phyloP scores from a whole-genome alignment of 495 filamentous ascomycete species.

The Cercophora sp. region DNA sequence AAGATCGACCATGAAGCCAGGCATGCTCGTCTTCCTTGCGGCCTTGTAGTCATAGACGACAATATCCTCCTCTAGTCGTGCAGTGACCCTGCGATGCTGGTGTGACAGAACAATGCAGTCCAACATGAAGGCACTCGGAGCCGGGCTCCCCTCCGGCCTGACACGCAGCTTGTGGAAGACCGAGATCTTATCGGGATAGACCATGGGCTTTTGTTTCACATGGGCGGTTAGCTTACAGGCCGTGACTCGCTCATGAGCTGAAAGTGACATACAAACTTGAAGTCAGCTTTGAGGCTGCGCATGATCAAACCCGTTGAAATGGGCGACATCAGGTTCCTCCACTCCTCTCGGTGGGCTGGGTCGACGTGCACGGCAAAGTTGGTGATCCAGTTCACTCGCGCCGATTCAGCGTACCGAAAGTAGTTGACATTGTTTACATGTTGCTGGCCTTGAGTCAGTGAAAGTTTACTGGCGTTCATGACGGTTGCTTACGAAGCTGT shows the following conservation, averaged over 20 bases:
- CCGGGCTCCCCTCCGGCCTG: conserved; percentile 23
- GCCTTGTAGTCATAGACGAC: conserved; percentile 78
- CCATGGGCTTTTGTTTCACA: conserved; percentile 64
- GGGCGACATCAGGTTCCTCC: conserved; percentile 67
- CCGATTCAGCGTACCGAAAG: conserved; percentile 79
- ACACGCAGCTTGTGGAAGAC: conserved; percentile 78
- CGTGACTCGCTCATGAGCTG: no score
- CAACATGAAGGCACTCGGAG: conserved; percentile 39
- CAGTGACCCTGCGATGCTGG: conserved; percentile 70
- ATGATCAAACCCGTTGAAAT: conserved; percentile 72
- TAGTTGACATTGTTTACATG: conserved; percentile 64
- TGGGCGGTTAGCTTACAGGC: not conserved
- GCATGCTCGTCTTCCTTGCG: conserved; percentile 55
- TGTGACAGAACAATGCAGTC: conserved; percentile 73
- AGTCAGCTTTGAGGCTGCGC: conserved; percentile 76
- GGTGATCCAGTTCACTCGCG: conserved; percentile 75
- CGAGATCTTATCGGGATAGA: conserved; percentile 79
- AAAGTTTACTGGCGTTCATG: no score
- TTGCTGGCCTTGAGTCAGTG: no score
- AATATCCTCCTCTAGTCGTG: conserved; percentile 75
- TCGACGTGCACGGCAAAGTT: conserved; percentile 72
- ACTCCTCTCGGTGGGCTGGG: conserved; percentile 57
- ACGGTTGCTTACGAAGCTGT: conserved; percentile 49
- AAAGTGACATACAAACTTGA: conserved; percentile 71
- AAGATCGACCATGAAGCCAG: conserved; percentile 60